Conservation (phyloP, 805 yeast species). For the Kodamaea jinghongensis region DNA sequence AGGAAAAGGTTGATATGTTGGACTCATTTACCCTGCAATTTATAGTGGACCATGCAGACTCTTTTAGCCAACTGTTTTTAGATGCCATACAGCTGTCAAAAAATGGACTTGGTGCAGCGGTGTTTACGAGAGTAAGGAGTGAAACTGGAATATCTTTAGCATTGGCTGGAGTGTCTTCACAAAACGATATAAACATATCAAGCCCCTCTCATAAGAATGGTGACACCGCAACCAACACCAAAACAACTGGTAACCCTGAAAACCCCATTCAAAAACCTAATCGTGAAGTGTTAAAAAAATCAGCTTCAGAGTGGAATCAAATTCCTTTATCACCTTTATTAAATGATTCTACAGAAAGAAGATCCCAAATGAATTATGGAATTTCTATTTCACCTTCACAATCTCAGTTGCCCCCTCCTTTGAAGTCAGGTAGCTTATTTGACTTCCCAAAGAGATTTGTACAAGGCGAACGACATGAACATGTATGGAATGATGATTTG, state of each 20-base stretch:
- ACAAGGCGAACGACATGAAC: too few species aligned
- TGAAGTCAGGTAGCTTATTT: too few species aligned
- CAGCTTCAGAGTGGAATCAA: constrained; percentile 3
- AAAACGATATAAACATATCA: neutral
- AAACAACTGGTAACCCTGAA: constrained; percentile 8
- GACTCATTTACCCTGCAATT: constrained; percentile 13
- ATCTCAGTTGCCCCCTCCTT: too few species aligned
- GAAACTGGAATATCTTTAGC: neutral
- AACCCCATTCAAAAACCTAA: constrained; percentile 3
- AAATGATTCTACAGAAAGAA: neutral
- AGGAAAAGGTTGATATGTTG: constrained; percentile 11
- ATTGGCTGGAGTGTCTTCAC: too few species aligned
- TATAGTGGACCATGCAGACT: constrained; percentile 12
- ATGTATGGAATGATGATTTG: too few species aligned
- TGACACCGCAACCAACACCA: constrained; percentile 11
- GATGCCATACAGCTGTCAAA: constrained; percentile 10
- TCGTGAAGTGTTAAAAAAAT: constrained; percentile 14
- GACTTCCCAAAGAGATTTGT: too few species aligned
- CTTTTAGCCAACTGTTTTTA: constrained; percentile 10
- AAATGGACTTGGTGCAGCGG: constrained; percentile 13
- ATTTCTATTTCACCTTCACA: too few species aligned
- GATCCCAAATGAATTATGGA: too few species aligned
- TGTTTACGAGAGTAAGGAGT: constrained; percentile 10
- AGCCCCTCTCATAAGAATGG: constrained; percentile 4
- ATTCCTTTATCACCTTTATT: constrained; percentile 1